These are phyloP conservation scores for Pythium scleroteichum DNA, from an alignment of 352 stramenopile genomes.

Conservation along the genomic window DNA sequence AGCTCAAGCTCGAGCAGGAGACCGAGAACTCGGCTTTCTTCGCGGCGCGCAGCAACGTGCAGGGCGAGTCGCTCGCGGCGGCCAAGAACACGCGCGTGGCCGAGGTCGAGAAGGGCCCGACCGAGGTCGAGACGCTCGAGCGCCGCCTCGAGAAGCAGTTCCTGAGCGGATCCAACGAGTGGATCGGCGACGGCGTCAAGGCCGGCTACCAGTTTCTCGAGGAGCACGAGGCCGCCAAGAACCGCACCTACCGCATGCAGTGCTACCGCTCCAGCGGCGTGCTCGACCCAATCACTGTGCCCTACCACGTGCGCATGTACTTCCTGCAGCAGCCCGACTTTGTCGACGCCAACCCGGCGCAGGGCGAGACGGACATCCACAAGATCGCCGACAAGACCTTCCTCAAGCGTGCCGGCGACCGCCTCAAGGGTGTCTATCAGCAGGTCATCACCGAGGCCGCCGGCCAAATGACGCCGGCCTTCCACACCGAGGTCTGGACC, in stretches of 20 bases:
- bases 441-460: constrained; percentile 72
- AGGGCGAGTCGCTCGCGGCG: constrained; percentile 40
- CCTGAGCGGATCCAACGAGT: constrained; percentile 60
- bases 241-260: constrained; percentile 76
- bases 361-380: constrained; percentile 76
- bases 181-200: constrained; percentile 80
- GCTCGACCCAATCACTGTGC: constrained; percentile 67
- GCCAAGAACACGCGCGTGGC: constrained; percentile 50
- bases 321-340: constrained; percentile 79
- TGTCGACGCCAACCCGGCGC: constrained; percentile 49
- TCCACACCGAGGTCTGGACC: constrained; percentile 79
- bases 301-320: constrained; percentile 86
- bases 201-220: constrained; percentile 79
- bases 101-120: constrained; percentile 52
- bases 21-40: constrained; percentile 75
- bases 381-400: constrained; percentile 79
- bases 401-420: constrained; percentile 58
- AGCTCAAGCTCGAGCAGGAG: constrained; percentile 85
- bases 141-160: constrained; percentile 80
- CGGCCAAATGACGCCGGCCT: constrained; percentile 74
- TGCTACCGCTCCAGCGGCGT: constrained; percentile 83
- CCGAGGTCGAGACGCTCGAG: constrained; percentile 75
- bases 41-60: constrained; percentile 78
- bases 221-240: constrained; percentile 50
- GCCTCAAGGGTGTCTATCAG: constrained; percentile 79